Conservation (phyloP, 495 filamentous ascomycete species). For the Lasiosphaeria miniovina region DNA sequence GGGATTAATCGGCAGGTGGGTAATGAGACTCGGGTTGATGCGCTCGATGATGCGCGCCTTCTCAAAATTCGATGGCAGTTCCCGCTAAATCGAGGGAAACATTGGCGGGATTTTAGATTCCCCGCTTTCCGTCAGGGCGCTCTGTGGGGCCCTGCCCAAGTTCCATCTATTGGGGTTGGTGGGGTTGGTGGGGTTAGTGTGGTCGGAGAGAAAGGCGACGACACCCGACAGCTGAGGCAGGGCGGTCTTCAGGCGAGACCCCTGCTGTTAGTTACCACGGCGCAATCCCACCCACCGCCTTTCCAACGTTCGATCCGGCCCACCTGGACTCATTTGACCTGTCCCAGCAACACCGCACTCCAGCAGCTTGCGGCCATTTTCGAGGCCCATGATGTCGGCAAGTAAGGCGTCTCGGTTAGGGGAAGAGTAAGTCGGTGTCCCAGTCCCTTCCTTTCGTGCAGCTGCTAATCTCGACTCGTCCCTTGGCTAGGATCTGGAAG, state of each 20-base stretch:
- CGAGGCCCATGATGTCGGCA: slow-evolving; percentile 60
- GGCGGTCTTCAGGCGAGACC: slow-evolving; percentile 7
- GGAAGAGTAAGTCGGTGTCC: slow-evolving; percentile 76
- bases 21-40: not conserved
- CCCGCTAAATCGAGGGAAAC: not conserved
- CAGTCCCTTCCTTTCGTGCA: not conserved
- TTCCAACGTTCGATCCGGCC: not conserved
- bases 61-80: slow-evolving; percentile 3
- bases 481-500: slow-evolving; percentile 83
- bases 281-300: slow-evolving; percentile 25
- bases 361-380: not conserved
- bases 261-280: not conserved
- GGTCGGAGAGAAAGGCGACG: not conserved
- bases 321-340: not conserved
- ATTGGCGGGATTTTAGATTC: slow-evolving; percentile 29
- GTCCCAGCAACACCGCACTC: too few relatives aligned
- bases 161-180: not conserved
- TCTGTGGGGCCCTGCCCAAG: not conserved
- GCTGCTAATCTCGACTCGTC: slow-evolving; percentile 6
- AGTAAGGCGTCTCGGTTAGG: slow-evolving; percentile 89
- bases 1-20: not conserved
- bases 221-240: not conserved
- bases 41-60: slow-evolving; percentile 13
- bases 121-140: slow-evolving; percentile 24
- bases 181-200: not conserved